Evolutionary conservation across 2,329 filamentous ascomycete genomes (phyloP).

Genomic region (Venturia carpophila): DNA sequence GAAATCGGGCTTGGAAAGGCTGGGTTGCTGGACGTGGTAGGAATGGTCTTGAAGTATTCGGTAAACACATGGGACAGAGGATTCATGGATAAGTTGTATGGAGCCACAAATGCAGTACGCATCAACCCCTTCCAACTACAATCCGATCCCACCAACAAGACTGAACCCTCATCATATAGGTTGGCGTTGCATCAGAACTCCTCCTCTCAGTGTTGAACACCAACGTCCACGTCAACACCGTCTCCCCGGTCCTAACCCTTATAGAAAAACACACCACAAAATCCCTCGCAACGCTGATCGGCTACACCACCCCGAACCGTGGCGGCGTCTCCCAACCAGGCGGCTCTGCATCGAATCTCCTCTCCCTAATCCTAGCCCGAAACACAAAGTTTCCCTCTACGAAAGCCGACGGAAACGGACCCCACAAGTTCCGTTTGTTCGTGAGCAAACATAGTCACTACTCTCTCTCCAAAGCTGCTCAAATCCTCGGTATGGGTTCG

Average conservation of each 20-base stretch:
- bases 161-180: constrained; percentile 36
- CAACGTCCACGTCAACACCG: constrained; percentile 88
- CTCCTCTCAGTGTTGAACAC: constrained; percentile 83
- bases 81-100: constrained; percentile 91
- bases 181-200: constrained; percentile 77
- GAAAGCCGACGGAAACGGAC: constrained; percentile 56
- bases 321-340: constrained; percentile 73
- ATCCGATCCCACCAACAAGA: background rate
- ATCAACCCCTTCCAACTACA: background rate
- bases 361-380: constrained; percentile 77
- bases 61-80: constrained; percentile 99
- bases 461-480: constrained; percentile 88
- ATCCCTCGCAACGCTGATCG: constrained; percentile 67
- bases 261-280: constrained; percentile 78
- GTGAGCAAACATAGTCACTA: constrained; percentile 90
- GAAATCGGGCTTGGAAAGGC: constrained; percentile 34
- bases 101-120: constrained; percentile 72
- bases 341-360: constrained; percentile 76
- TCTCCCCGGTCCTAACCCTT: constrained; percentile 78
- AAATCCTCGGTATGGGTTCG: constrained; percentile 77
- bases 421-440: constrained; percentile 67
- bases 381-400: constrained; percentile 76
- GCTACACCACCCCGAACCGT: constrained; percentile 58
- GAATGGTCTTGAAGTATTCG: constrained; percentile 69
- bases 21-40: constrained; percentile 44